Evolutionary conservation across 805 yeast species (phyloP).

Genomic region (Saturnispora silvae): DNA sequence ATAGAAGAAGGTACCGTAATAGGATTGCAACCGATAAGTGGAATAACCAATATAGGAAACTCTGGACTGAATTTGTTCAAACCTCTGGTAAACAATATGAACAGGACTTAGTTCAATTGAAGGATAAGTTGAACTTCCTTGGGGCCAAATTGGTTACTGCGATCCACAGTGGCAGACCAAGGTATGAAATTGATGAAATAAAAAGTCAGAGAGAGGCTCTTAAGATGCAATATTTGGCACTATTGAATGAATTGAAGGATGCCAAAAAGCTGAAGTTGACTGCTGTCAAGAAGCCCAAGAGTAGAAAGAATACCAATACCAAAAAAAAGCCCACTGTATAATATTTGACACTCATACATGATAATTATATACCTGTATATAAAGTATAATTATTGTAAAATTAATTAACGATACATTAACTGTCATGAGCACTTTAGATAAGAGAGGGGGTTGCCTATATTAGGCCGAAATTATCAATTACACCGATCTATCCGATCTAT

Average conservation of each 20-base stretch:
- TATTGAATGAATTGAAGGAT: slow-evolving; percentile 1
- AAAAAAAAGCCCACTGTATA: too few species aligned
- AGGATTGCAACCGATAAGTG: slow-evolving; percentile 3
- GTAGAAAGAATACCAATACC: too few species aligned
- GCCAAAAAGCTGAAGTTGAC: too few species aligned
- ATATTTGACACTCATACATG: too few species aligned
- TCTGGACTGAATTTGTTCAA: slow-evolving; percentile 2
- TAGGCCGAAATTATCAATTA: too few species aligned
- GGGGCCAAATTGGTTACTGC: slow-evolving; percentile 1
- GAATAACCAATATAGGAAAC: slow-evolving; percentile 5
- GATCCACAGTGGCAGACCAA: not conserved
- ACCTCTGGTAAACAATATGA: slow-evolving; percentile 1
- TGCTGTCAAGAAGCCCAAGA: too few species aligned
- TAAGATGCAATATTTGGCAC: slow-evolving; percentile 1
- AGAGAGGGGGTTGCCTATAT: too few species aligned
- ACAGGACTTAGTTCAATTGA: not conserved
- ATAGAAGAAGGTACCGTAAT: not conserved
- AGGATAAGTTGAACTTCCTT: slow-evolving; percentile 2
- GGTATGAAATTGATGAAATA: slow-evolving; percentile 1
- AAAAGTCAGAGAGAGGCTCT: not conserved
- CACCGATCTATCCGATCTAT: too few species aligned
- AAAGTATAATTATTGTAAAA: not conserved
- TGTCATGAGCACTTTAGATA: not conserved
- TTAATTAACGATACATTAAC: not conserved
- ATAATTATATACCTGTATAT: not conserved